A percentile compares a stretch with the other conserved stretches of the same genome.
Conservation (phyloP, 345 rosid species). For the Populus nigra region DNA sequence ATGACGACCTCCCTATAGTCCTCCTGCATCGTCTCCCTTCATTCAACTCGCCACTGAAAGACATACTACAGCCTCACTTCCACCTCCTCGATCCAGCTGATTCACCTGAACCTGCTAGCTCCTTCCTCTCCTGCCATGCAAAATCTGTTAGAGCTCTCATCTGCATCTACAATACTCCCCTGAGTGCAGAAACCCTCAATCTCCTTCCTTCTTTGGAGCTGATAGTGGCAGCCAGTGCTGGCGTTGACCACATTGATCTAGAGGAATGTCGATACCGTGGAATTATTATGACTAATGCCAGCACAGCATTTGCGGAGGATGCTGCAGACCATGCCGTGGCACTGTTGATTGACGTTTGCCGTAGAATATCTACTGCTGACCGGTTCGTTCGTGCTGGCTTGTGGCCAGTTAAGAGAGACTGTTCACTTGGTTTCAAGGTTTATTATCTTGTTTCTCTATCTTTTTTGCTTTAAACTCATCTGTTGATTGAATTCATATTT, state of each 20-base stretch:
- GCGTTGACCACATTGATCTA: conserved; percentile 20
- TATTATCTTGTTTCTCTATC: neutral
- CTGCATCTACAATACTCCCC: neutral
- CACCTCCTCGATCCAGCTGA: conserved; percentile 11
- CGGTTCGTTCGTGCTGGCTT: conserved; percentile 10
- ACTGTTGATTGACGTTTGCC: conserved; percentile 16
- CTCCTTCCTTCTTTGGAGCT: conserved; percentile 18
- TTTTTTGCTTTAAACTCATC: neutral
- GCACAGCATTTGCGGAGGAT: conserved; percentile 9
- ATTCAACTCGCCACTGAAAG: neutral
- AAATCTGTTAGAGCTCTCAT: conserved; percentile 13
- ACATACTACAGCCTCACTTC: conserved; percentile 6
- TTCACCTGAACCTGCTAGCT: neutral
- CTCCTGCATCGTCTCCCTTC: conserved; percentile 5
- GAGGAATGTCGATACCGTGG: conserved; percentile 16
- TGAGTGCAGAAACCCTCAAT: conserved; percentile 7
- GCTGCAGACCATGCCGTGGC: conserved; percentile 17
- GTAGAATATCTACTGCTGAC: conserved; percentile 13
- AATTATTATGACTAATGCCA: conserved; percentile 17
- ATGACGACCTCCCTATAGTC: neutral
- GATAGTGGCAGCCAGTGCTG: conserved; percentile 10
- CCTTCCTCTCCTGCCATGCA: neutral
- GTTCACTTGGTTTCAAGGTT: conserved; percentile 24
- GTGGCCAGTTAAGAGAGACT: conserved; percentile 23
- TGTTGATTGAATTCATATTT: neutral